Percentiles rank a stretch among this genome's conserved stretches.
phyloP scores from a whole-genome alignment of 1,284 basidiomycete genomes.

The Cutaneotrichosporon sp. region DNA sequence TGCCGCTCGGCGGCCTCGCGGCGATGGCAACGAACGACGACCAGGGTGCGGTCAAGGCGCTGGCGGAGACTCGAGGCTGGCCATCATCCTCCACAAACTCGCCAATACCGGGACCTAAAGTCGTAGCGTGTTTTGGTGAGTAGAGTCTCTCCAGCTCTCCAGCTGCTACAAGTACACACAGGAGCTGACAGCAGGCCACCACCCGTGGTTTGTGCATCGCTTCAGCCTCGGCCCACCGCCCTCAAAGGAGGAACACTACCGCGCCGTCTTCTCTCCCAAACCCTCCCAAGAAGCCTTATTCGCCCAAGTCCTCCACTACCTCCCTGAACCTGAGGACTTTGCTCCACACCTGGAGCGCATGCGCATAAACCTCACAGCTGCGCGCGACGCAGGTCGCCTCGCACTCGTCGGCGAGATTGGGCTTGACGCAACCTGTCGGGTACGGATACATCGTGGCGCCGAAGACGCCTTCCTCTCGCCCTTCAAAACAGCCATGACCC shows the following conservation, averaged over 20 bases:
- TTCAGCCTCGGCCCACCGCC: slow-evolving; percentile 39
- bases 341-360: slow-evolving; percentile 28
- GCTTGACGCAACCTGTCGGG: slow-evolving; percentile 50
- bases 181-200: slow-evolving; percentile 45
- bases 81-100: not conserved
- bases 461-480: slow-evolving; percentile 39
- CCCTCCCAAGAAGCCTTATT: slow-evolving; percentile 26
- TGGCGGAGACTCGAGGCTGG: slow-evolving; percentile 28
- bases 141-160: not conserved
- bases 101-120: slow-evolving; percentile 11
- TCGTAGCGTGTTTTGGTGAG: slow-evolving; percentile 52
- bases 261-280: slow-evolving; percentile 43
- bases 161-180: too few species aligned
- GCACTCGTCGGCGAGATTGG: slow-evolving; percentile 56
- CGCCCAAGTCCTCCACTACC: slow-evolving; percentile 33
- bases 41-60: slow-evolving; percentile 37
- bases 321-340: slow-evolving; percentile 46
- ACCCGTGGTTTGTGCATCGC: slow-evolving; percentile 56
- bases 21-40: slow-evolving; percentile 49
- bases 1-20: slow-evolving; percentile 43
- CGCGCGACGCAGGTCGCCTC: slow-evolving; percentile 26
- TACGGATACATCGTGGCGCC: slow-evolving; percentile 11
- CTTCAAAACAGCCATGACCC: slow-evolving; percentile 51
- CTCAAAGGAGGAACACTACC: slow-evolving; percentile 51
- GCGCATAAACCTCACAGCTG: slow-evolving; percentile 28